Percentiles rank a stretch among this genome's conserved stretches.
Evolutionary conservation across 805 yeast genomes (phyloP).

Genomic region (Tetrapisispora arboricola): DNA sequence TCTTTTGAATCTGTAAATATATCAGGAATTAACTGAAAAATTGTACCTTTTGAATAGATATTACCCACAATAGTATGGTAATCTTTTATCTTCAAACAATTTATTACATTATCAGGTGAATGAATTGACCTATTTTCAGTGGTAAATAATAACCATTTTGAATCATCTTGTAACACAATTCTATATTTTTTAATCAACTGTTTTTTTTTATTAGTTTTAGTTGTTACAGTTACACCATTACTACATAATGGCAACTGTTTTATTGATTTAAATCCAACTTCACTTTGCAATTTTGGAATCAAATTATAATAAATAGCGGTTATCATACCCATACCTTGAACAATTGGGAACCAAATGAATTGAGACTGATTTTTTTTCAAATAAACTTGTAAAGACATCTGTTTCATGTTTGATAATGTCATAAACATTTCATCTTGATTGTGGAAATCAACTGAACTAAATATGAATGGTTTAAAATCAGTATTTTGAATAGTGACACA

Average conservation of each 20-base stretch:
- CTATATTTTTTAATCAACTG: constrained; percentile 43
- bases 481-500: constrained; percentile 3
- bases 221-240: neutral
- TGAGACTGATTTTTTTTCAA: constrained; percentile 26
- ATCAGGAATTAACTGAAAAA: constrained; percentile 3
- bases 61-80: neutral
- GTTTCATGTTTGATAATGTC: constrained; percentile 24
- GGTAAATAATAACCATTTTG: constrained; percentile 54
- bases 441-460: constrained; percentile 12
- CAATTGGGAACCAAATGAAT: constrained; percentile 46
- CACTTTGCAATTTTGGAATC: constrained; percentile 46
- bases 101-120: neutral
- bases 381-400: constrained; percentile 28
- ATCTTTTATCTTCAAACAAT: neutral
- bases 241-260: constrained; percentile 18
- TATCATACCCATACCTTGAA: constrained; percentile 76
- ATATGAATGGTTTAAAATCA: constrained; percentile 42
- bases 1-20: neutral
- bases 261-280: constrained; percentile 53
- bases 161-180: constrained; percentile 43
- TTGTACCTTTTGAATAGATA: constrained; percentile 1
- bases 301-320: constrained; percentile 52
- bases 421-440: constrained; percentile 11
- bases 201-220: constrained; percentile 16
- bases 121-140: constrained; percentile 11